These are phyloP conservation scores for Amanita jacksonii DNA, from an alignment of 768 basidiomycete species.

Conservation along the genomic window DNA sequence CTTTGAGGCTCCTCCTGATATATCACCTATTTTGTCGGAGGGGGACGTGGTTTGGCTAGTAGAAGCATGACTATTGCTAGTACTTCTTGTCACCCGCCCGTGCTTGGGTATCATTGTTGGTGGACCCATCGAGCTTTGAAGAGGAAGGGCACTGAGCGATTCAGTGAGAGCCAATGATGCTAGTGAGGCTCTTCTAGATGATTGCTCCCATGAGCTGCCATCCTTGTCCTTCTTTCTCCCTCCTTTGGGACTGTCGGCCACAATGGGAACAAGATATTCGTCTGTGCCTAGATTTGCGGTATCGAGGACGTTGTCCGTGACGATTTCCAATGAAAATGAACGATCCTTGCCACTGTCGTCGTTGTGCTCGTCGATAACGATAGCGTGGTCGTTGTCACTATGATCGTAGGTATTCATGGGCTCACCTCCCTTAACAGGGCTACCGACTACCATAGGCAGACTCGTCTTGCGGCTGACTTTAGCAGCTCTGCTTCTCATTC, in stretches of 20 bases:
- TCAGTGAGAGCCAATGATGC: slow-evolving; percentile 54
- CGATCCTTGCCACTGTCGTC: slow-evolving; percentile 8
- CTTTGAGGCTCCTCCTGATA: slow-evolving; percentile 18
- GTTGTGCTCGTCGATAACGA: no score
- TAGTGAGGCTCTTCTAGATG: slow-evolving; percentile 46
- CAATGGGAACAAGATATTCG: slow-evolving; percentile 5
- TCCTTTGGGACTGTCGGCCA: slow-evolving; percentile 1
- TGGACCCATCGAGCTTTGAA: slow-evolving; percentile 32
- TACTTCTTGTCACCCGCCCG: slow-evolving; percentile 27
- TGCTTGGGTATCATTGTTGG: slow-evolving; percentile 32
- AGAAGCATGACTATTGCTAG: slow-evolving; percentile 28
- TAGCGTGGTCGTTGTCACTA: slow-evolving; percentile 12
- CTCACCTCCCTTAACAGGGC: slow-evolving; percentile 36
- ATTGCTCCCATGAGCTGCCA: slow-evolving; percentile 20
- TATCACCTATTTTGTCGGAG: slow-evolving; percentile 22
- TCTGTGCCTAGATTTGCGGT: slow-evolving; percentile 6
- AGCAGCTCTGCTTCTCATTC: slow-evolving; percentile 20
- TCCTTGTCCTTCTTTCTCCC: slow-evolving; percentile 23
- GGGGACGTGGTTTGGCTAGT: slow-evolving; percentile 14
- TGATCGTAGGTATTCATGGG: slow-evolving; percentile 11
- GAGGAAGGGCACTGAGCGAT: slow-evolving; percentile 44
- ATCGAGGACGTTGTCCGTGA: slow-evolving; percentile 8
- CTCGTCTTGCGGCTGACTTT: slow-evolving; percentile 39
- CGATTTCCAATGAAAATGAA: slow-evolving; percentile 5
- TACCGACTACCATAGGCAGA: slow-evolving; percentile 37